Evolutionary conservation across 192 early-diverging fungal species (phyloP).

Genomic region (Backusella australiensis): DNA sequence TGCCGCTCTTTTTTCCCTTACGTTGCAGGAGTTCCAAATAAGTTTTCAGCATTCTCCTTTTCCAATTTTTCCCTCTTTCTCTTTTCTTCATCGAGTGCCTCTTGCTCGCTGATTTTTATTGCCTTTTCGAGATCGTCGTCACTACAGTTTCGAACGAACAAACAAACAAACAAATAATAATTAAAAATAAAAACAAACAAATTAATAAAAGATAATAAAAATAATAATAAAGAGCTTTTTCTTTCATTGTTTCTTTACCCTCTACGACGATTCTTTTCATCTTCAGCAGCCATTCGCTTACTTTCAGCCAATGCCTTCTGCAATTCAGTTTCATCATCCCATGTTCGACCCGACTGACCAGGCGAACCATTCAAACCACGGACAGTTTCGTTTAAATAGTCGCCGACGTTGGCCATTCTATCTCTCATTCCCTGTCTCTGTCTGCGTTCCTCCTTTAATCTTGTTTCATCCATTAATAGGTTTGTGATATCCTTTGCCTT

Average conservation of each 20-base stretch:
- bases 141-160: neutral
- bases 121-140: slow-evolving; percentile 33
- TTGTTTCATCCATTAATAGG: slow-evolving; percentile 75
- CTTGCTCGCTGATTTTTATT: slow-evolving; percentile 30
- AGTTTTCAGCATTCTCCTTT: slow-evolving; percentile 19
- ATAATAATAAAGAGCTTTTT: neutral
- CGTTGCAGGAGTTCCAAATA: slow-evolving; percentile 17
- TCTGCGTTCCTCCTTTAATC: slow-evolving; percentile 74
- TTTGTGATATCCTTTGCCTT: slow-evolving; percentile 89
- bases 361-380: neutral
- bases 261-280: slow-evolving; percentile 33
- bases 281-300: slow-evolving; percentile 58
- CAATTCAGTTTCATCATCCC: slow-evolving; percentile 81
- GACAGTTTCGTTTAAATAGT: slow-evolving; percentile 35
- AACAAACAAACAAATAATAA: neutral
- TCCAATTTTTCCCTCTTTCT: slow-evolving; percentile 20
- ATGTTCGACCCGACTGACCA: slow-evolving; percentile 36
- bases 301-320: slow-evolving; percentile 83
- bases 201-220: neutral
- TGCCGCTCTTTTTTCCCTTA: neutral
- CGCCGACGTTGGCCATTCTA: slow-evolving; percentile 49
- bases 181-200: neutral
- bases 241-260: slow-evolving; percentile 18
- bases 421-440: slow-evolving; percentile 63
- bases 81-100: slow-evolving; percentile 32